Evolutionary conservation across 208 protist genomes (phyloP), one percentile per base, ranked within the genome.

Genomic region (Trypanosoma lewisi): DNA sequence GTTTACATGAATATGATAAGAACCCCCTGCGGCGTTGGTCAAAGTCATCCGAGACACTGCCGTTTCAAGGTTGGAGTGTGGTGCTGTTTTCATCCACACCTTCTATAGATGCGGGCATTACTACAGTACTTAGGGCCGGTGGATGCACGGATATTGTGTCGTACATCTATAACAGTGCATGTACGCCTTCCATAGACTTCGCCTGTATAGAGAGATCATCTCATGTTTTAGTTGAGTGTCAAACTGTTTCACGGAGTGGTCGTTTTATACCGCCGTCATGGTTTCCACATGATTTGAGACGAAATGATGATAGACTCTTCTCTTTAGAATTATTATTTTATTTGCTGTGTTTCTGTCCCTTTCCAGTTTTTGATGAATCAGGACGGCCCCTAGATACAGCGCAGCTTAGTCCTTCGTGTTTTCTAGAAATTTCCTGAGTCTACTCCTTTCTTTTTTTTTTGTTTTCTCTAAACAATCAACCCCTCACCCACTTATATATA

Each of bases 271-370:
- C 80, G 37, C 86, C 86, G 0, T 12, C 53, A 21, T 88, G 83
- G 81, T 71, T 86, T 41, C 86, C 86, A 4, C 1, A 31, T 8
- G 31, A 33, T 7, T 53, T 72, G 31, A 57, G 76, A 62, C 67
- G 75, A 51, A 54, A 64, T n/a, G 53, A 71, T 34, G 28, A 47
- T 14, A 70, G 80, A 17, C 37, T 87, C 31, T 93, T 81, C 39
- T 80, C 87, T 8, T 56, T 93, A 36, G 87, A 93, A 67, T 61
- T 93, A 19, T 59, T 93, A 2, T 81, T 83, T 60, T 73, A 87
- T 54, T 68, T 73, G 12, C 72, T 93, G 3, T 93, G 87, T 65
- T 61, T 70, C 33, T 68, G 75, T 17, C 59, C 54, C 14, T 65
- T 67, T 27, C 62, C 62, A 0, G 39, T 85, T n/a, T 87, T 93